Conservation (phyloP, 202 grass and related monocot genomes). For the Zoysia matrella region DNA sequence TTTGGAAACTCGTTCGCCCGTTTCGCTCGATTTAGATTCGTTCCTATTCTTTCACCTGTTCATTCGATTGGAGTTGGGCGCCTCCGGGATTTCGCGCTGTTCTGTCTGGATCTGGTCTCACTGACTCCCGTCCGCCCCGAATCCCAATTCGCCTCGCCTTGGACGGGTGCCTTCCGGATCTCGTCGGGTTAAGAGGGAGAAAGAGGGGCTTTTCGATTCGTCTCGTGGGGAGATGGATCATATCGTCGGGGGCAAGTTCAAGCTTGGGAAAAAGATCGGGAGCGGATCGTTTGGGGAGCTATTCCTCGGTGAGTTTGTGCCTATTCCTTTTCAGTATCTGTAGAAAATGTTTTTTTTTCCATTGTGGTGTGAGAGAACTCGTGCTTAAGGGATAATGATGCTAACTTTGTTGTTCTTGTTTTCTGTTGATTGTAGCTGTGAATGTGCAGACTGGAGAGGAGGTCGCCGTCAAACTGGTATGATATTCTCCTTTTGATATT, state of each 20-base stretch:
- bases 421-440: constrained; percentile 50
- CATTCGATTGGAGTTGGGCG: too few species aligned
- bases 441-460: too few species aligned
- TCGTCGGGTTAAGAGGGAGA: constrained; percentile 4
- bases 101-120: too few species aligned
- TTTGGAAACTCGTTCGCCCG: neutral
- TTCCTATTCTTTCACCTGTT: too few species aligned
- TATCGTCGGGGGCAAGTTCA: too few species aligned
- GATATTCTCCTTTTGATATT: constrained; percentile 21
- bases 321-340: neutral
- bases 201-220: neutral
- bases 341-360: neutral
- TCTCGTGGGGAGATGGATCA: too few species aligned
- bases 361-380: neutral
- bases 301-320: constrained; percentile 67
- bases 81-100: too few species aligned
- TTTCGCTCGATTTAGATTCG: too few species aligned
- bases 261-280: constrained; percentile 17
- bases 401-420: constrained; percentile 35
- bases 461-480: constrained; percentile 71
- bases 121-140: neutral
- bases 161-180: constrained; percentile 35
- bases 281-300: constrained; percentile 98
- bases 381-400: neutral
- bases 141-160: constrained; percentile 24